Percentiles rank a stretch among this genome's conserved stretches.
These are phyloP conservation scores for Emergomyces orientalis DNA, from an alignment of 2,329 filamentous ascomycete species.

Conservation along the genomic window DNA sequence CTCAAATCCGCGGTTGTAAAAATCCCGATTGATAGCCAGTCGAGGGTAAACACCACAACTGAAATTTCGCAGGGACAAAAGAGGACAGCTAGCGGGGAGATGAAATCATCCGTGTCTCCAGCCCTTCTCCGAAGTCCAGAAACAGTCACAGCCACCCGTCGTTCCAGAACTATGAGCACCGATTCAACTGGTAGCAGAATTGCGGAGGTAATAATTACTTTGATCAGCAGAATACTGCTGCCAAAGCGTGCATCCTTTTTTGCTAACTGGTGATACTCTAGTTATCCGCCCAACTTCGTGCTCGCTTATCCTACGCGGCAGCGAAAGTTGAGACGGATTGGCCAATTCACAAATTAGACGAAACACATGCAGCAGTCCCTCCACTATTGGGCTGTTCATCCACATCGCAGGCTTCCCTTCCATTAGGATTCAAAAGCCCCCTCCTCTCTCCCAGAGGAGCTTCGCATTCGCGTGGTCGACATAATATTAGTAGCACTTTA, in stretches of 20 bases:
- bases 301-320: conserved; percentile 85
- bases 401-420: neutral
- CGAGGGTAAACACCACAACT: conserved; percentile 8
- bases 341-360: conserved; percentile 62
- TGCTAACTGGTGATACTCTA: conserved; percentile 29
- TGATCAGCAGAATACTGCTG: conserved; percentile 2
- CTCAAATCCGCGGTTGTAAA: conserved; percentile 15
- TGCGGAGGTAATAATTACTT: conserved; percentile 60
- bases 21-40: conserved; percentile 12
- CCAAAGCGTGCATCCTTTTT: conserved; percentile 5
- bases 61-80: conserved; percentile 46
- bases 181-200: conserved; percentile 61
- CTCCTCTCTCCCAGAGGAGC: neutral
- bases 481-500: conserved; percentile 7
- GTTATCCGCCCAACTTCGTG: conserved; percentile 69
- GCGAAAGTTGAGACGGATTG: conserved; percentile 86
- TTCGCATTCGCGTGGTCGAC: neutral
- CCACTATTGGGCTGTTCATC: neutral
- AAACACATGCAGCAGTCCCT: conserved; percentile 48
- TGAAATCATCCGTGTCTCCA: conserved; percentile 46
- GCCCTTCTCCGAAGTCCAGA: conserved; percentile 23
- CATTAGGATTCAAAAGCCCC: conserved; percentile 1
- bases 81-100: conserved; percentile 64
- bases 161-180: conserved; percentile 64
- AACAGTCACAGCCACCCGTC: conserved; percentile 35